Conservation (phyloP, 257 asterid species). For the Anisodus acutangulus region DNA sequence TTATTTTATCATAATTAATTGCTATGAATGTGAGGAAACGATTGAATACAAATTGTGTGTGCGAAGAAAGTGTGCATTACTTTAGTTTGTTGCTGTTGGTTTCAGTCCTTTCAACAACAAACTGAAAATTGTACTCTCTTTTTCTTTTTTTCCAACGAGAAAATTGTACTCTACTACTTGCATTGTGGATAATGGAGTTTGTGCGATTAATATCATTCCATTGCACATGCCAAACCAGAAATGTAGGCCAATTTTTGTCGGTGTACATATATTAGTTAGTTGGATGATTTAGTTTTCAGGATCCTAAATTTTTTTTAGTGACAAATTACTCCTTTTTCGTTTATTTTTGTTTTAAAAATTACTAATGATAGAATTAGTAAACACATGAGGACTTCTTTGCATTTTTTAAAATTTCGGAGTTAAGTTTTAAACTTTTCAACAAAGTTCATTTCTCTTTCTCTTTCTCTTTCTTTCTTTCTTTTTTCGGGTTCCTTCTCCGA, state of each 20-base stretch:
- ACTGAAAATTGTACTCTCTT: slow-evolving; percentile 2
- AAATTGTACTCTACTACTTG: slow-evolving; percentile 6
- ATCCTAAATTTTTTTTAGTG: no score
- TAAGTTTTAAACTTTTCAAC: no score
- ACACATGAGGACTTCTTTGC: no score
- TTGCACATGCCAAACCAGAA: not conserved
- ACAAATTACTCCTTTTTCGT: no score
- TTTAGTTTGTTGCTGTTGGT: not conserved
- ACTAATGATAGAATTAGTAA: no score
- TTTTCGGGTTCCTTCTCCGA: no score
- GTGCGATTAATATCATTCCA: not conserved
- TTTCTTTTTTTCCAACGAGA: not conserved
- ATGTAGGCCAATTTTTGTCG: not conserved
- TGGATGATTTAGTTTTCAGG: no score
- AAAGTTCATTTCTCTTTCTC: no score
- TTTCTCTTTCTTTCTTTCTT: no score
- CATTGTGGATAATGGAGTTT: not conserved
- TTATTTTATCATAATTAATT: not conserved
- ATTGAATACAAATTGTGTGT: not conserved
- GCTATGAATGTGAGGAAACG: not conserved
- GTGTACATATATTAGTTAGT: not conserved
- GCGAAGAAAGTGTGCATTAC: not conserved
- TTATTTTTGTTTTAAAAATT: no score
- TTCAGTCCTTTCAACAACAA: not conserved
- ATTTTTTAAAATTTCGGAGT: no score